These are phyloP conservation scores for Zelonia costaricensis DNA, from an alignment of 208 protist genomes.

Conservation along the genomic window DNA sequence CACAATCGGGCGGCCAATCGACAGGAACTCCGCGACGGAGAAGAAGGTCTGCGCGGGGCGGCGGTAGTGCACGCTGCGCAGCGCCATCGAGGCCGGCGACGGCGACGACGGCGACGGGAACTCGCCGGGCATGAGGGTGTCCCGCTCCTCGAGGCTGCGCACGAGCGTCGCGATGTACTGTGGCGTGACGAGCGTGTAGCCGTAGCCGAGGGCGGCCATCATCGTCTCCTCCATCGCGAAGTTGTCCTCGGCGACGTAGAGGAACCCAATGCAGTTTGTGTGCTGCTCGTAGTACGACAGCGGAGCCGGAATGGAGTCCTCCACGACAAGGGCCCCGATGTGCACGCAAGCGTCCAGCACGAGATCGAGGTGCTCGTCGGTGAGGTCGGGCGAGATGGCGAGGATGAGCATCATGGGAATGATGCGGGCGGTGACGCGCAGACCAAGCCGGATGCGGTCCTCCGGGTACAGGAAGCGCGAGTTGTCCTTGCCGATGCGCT, in stretches of 20 bases:
- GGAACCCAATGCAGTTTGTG: constrained; percentile 56
- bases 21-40: constrained; percentile 53
- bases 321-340: constrained; percentile 52
- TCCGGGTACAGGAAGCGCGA: constrained; percentile 55
- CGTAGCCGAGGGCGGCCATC: constrained; percentile 55
- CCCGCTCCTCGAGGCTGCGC: constrained; percentile 26
- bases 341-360: constrained; percentile 36
- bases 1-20: constrained; percentile 29
- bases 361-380: constrained; percentile 19
- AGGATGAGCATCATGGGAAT: constrained; percentile 47
- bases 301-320: constrained; percentile 44
- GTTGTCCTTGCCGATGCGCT: constrained; percentile 61
- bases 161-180: constrained; percentile 43
- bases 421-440: constrained; percentile 57
- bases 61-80: constrained; percentile 55
- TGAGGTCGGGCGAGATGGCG: constrained; percentile 42
- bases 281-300: constrained; percentile 50
- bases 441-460: constrained; percentile 64
- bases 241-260: constrained; percentile 58
- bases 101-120: constrained; percentile 46
- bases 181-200: constrained; percentile 72
- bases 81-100: constrained; percentile 30
- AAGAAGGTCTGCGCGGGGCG: constrained; percentile 60
- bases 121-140: constrained; percentile 35
- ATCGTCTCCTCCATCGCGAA: constrained; percentile 55